phyloP scores from a whole-genome alignment of 2,329 filamentous ascomycete species.

The Karstenula rhodostoma region DNA sequence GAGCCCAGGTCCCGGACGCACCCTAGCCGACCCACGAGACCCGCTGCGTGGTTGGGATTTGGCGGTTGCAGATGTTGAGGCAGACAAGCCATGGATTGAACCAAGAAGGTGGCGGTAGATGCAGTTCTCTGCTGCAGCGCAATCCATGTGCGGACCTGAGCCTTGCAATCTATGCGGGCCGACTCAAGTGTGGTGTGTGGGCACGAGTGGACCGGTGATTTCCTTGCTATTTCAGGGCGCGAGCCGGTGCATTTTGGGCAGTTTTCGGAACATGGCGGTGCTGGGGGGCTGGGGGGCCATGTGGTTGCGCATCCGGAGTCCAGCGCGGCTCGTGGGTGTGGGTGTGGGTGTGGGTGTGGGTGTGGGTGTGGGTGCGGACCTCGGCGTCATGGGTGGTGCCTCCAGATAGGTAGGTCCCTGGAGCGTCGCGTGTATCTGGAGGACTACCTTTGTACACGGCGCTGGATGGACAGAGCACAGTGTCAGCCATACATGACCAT shows the following conservation, averaged over 20 bases:
- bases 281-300: slow-evolving; percentile 5
- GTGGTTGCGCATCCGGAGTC: slow-evolving; percentile 1
- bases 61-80: neutral
- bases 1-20: neutral
- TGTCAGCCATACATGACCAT: neutral
- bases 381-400: neutral
- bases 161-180: slow-evolving; percentile 12
- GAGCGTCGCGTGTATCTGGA: neutral
- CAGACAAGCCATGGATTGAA: neutral
- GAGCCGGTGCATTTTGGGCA: slow-evolving; percentile 1
- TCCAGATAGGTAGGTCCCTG: neutral
- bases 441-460: neutral
- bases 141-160: slow-evolving; percentile 4
- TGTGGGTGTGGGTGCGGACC: slow-evolving; percentile 1
- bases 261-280: slow-evolving; percentile 3
- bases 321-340: neutral
- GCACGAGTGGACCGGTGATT: slow-evolving; percentile 6
- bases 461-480: slow-evolving; percentile 1
- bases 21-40: neutral
- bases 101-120: slow-evolving; percentile 6
- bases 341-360: slow-evolving; percentile 2
- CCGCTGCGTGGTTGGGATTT: neutral
- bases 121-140: neutral
- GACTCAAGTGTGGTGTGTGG: slow-evolving; percentile 2
- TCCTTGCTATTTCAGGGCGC: neutral